Conservation (phyloP, 2,329 filamentous ascomycete species). For the Pochonia chlamydosporia region DNA sequence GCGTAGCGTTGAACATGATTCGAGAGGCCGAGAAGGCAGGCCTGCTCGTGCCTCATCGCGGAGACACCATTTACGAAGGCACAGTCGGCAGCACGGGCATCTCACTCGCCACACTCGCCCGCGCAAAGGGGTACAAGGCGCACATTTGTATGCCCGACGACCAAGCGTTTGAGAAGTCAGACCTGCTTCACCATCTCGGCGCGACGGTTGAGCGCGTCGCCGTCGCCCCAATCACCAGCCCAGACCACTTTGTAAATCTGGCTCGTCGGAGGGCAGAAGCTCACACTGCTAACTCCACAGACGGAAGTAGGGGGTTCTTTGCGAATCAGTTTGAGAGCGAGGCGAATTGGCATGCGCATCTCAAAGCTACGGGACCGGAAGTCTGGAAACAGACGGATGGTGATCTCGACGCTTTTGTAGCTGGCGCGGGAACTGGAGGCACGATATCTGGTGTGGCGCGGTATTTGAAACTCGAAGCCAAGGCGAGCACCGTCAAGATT, state of each 20-base stretch:
- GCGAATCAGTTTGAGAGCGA: conserved; percentile 93
- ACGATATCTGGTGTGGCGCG: conserved; percentile 84
- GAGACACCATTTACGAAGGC: conserved; percentile 95
- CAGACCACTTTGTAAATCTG: conserved; percentile 89
- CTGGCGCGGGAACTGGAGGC: conserved; percentile 89
- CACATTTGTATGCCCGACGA: conserved; percentile 98
- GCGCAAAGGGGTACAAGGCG: conserved; percentile 82
- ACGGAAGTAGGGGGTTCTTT: conserved; percentile 77
- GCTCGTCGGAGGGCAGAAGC: conserved; percentile 70
- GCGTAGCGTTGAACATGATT: conserved; percentile 90
- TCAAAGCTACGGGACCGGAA: conserved; percentile 79
- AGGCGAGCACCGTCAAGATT: conserved; percentile 57
- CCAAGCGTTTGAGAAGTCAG: conserved; percentile 81
- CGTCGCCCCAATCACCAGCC: conserved; percentile 89
- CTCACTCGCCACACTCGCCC: conserved; percentile 81
- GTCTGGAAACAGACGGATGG: conserved; percentile 75
- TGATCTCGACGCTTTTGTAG: conserved; percentile 77
- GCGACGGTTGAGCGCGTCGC: conserved; percentile 87
- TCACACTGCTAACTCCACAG: conserved; percentile 54
- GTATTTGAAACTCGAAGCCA: conserved; percentile 66
- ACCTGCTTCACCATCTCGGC: conserved; percentile 82
- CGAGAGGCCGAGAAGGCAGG: conserved; percentile 71
- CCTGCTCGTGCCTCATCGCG: conserved; percentile 68
- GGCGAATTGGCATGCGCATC: conserved; percentile 85
- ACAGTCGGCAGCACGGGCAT: conserved; percentile 96